Base-by-base conservation (phyloP, 805 yeast species). In the Hanseniaspora thailandica region DNA sequence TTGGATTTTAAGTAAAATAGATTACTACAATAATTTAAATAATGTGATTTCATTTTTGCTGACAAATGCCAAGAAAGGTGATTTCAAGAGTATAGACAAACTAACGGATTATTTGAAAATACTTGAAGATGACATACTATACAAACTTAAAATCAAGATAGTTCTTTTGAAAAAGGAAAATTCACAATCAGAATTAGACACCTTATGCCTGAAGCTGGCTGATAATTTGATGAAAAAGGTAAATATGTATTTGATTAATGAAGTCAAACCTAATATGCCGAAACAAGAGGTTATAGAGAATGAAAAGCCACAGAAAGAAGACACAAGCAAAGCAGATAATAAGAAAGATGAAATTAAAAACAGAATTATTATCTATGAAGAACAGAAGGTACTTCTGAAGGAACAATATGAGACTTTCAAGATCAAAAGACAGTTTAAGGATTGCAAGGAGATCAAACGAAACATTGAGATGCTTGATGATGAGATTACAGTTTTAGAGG, bases 1-100 rank as follows among this genome's bases (percentile, higher is more conserved):
- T n/a, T 49, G 53, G 53, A 49, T 49, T 9, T 20, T 49, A 20
- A 30, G 47, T 12, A 49, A 49, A 39, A 41, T 49, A 5, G 53
- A 49, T 20, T 49, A 49, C 19, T 23, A 33, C 19, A 41, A 49
- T 30, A 49, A 49, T 26, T 25, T 49, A 8, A 41, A 41, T 20
- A 41, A 36, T 7, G 47, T 49, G 12, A 28, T 49, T 8, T 12
- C 30, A 12, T 44, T 40, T 34, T 22, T 41, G n/a, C 15, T 43
- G 10, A 10, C 19, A 2, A 22, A n/a, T 4, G 12, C 9, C 3
- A 49, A 49, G 20, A 25, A 41, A 22, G 28, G 9, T 2, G 30
- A 35, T 2, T 15, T n/a, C 5, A 17, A 41, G n/a, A 22, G 19
- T 9, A 13, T 49, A 22, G 26, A 22, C 10, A 40, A 41, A 23